Conservation (phyloP, 768 basidiomycete species). For the Kwoniella pini region DNA sequence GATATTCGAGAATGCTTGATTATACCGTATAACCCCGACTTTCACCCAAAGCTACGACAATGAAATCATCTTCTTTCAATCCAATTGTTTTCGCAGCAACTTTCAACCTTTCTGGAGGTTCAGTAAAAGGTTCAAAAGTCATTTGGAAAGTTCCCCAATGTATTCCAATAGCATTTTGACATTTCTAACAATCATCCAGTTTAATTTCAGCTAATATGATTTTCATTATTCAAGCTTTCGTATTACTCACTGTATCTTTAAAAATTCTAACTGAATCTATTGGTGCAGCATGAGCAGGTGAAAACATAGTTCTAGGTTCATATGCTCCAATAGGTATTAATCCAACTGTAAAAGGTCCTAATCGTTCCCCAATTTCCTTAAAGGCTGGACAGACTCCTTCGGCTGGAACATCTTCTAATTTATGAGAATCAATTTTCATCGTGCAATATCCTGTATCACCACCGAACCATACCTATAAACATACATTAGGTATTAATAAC, state of each 20-base stretch:
- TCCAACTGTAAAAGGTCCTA: constrained; percentile 68
- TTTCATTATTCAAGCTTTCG: too few species aligned
- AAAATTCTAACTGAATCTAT: constrained; percentile 70
- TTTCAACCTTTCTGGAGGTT: constrained; percentile 63
- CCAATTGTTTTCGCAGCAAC: constrained; percentile 62
- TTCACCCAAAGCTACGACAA: constrained; percentile 65
- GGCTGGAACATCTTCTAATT: constrained; percentile 43
- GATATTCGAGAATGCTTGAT: not conserved
- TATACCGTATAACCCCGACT: constrained; percentile 54
- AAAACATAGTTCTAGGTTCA: constrained; percentile 55
- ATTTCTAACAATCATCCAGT: too few species aligned
- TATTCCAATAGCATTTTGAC: constrained; percentile 65
- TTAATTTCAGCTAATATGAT: too few species aligned
- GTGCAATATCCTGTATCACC: constrained; percentile 64
- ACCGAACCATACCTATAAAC: constrained; percentile 58
- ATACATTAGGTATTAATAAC: not conserved
- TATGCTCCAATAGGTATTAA: constrained; percentile 64
- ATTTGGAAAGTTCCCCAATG: constrained; percentile 62
- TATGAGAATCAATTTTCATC: constrained; percentile 36
- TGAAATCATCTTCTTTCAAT: constrained; percentile 63
- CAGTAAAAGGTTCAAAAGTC: constrained; percentile 58
- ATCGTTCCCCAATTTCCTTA: constrained; percentile 66
- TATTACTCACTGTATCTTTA: constrained; percentile 61
- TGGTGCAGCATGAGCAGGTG: constrained; percentile 67
- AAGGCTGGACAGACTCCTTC: constrained; percentile 68